A percentile compares a stretch with the other conserved stretches of the same genome.
Evolutionary conservation across 805 yeast species (phyloP).

Genomic region (Myxozyma geophila): DNA sequence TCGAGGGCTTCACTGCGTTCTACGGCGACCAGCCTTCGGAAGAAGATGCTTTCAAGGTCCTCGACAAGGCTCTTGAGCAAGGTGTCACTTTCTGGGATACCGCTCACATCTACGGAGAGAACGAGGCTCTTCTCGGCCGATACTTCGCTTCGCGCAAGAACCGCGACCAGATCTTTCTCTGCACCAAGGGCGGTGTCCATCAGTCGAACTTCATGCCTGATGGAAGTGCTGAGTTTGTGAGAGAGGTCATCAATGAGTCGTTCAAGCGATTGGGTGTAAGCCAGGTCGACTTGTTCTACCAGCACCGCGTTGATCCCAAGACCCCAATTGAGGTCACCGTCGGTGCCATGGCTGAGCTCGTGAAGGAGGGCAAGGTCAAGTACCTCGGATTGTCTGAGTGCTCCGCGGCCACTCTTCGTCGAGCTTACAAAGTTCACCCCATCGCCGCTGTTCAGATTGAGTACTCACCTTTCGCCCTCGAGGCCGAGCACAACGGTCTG

Average conservation of each 20-base stretch:
- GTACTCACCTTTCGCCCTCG: slow-evolving; percentile 70
- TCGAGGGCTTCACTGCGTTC: slow-evolving; percentile 31
- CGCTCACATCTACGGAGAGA: slow-evolving; percentile 70
- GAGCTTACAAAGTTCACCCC: slow-evolving; percentile 60
- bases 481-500: slow-evolving; percentile 65
- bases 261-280: slow-evolving; percentile 25
- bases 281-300: slow-evolving; percentile 62
- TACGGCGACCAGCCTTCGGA: slow-evolving; percentile 41
- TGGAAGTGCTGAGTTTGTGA: slow-evolving; percentile 32
- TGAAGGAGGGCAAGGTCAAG: slow-evolving; percentile 66
- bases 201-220: slow-evolving; percentile 43
- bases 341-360: slow-evolving; percentile 58
- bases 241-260: slow-evolving; percentile 23
- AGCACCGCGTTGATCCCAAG: slow-evolving; percentile 68
- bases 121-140: slow-evolving; percentile 58
- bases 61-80: slow-evolving; percentile 55
- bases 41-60: slow-evolving; percentile 55
- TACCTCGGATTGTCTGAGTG: slow-evolving; percentile 80
- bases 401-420: slow-evolving; percentile 60
- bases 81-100: slow-evolving; percentile 62
- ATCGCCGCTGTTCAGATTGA: slow-evolving; percentile 78
- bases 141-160: slow-evolving; percentile 56
- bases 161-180: slow-evolving; percentile 57
- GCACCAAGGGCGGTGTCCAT: slow-evolving; percentile 63
- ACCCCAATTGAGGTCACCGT: slow-evolving; percentile 65